These are phyloP conservation scores for Eremomyces bilateralis DNA, from an alignment of 495 filamentous ascomycete genomes.

Conservation along the genomic window DNA sequence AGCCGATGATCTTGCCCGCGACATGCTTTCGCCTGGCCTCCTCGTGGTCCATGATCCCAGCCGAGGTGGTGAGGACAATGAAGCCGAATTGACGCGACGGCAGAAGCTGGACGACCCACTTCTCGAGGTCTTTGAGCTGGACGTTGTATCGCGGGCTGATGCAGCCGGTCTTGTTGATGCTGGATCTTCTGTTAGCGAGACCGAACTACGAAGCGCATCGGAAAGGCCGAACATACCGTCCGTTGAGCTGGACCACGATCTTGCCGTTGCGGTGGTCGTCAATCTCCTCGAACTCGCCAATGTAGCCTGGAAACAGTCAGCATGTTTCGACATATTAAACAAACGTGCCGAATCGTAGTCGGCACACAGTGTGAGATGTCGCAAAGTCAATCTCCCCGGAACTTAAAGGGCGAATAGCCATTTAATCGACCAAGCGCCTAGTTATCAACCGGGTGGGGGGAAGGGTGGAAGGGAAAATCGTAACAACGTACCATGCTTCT, in stretches of 20 bases:
- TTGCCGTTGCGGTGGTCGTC: conserved; percentile 98
- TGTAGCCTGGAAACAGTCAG: conserved; percentile 67
- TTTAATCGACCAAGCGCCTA: conserved; percentile 65
- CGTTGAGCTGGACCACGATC: conserved; percentile 90
- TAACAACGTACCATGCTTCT: conserved; percentile 75
- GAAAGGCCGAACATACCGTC: conserved; percentile 25
- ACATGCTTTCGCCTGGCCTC: conserved; percentile 96
- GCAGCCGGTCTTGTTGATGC: conserved; percentile 97
- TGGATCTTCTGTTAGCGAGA: conserved; percentile 11
- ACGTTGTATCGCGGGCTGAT: conserved; percentile 98
- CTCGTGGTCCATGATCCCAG: conserved; percentile 99
- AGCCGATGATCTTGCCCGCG: conserved; percentile 85
- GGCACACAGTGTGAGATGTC: conserved; percentile 91
- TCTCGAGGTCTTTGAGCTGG: conserved; percentile 83
- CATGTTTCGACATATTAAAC: conserved; percentile 86
- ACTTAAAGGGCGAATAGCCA: conserved; percentile 98
- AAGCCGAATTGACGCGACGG: conserved; percentile 98
- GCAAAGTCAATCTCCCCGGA: conserved; percentile 64
- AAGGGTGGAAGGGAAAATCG: conserved; percentile 5
- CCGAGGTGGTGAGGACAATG: conserved; percentile 94
- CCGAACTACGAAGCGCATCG: neutral
- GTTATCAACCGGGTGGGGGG: conserved; percentile 85
- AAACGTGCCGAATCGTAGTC: conserved; percentile 48
- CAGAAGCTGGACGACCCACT: conserved; percentile 96
- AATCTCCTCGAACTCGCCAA: conserved; percentile 99